Conservation (phyloP, 352 stramenopile species). For the Phytophthora europaea region DNA sequence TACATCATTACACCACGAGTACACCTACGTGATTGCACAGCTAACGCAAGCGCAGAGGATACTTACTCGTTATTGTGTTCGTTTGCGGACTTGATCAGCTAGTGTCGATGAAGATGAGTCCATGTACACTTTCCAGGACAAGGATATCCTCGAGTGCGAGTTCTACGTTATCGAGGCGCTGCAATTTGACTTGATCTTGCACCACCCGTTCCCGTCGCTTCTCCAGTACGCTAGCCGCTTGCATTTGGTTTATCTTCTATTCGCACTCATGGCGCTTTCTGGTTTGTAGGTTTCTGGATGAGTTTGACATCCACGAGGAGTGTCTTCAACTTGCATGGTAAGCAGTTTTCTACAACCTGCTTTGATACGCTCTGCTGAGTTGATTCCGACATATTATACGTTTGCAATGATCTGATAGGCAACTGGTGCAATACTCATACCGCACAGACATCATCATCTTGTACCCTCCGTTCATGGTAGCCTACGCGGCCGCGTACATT, state of each 20-base stretch:
- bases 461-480: conserved; percentile 90
- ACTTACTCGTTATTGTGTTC: not conserved
- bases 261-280: not conserved
- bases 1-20: conserved; percentile 91
- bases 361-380: not conserved
- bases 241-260: not conserved
- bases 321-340: conserved; percentile 89
- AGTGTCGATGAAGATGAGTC: conserved; percentile 88
- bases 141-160: conserved; percentile 92
- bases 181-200: conserved; percentile 90
- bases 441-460: conserved; percentile 89
- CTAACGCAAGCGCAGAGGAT: not conserved
- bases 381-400: not conserved
- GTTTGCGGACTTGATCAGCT: conserved; percentile 38
- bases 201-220: conserved; percentile 86
- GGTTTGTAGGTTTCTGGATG: conserved; percentile 71
- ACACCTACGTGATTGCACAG: conserved; percentile 10
- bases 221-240: conserved; percentile 63
- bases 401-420: conserved; percentile 45
- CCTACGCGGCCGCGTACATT: conserved; percentile 85
- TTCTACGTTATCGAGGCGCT: conserved; percentile 91
- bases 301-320: conserved; percentile 89
- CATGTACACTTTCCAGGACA: conserved; percentile 92
- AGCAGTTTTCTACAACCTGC: not conserved
- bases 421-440: conserved; percentile 91